Evolutionary conservation across 371 early-diverging fungal genomes (phyloP), one percentile per base, ranked within the genome.

Genomic region (Apophysomyces elegans): DNA sequence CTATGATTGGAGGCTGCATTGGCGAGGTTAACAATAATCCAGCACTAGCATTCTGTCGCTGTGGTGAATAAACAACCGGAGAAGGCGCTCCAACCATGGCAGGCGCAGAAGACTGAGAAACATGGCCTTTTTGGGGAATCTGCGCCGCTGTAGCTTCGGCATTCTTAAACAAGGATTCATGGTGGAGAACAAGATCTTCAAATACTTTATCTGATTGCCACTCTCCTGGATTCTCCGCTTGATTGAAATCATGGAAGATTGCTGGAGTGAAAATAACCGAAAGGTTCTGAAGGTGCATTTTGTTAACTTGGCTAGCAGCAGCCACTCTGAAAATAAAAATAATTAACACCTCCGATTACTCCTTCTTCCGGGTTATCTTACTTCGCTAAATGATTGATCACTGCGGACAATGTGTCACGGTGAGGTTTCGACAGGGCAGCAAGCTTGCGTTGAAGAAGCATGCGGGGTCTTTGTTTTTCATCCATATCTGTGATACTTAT

Each of bases 191-290:
- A 9, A 83, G 66, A 64, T 83, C 84, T 41, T 80, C 76, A 44
- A 83, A 61, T 9, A 83, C 78, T 18, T 66, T 71, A 45, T 79
- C 79, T 2, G 73, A 63, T 18, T 71, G 73, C 79, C 81, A 80
- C 66, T 83, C 84, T 13, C 77, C 78, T 2, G 69, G 69, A 16
- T 68, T 70, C 35, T 78, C 76, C 38, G 80, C 83, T 54, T 82
- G 83, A 61, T 84, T 84, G 21, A 80, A 81, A 35, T 87, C 88
- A 39, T 87, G 88, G 70, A 87, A 87, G 26, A 87, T 78, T 0
- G 85, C 85, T 0, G 88, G 88, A n/a, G 88, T 85, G 56, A 86
- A 87, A 26, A 87, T 79, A 54, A 86, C 71, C 0, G 83, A 80
- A 7, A 87, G 44, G 57, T 87, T 87, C 21, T 83, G 81, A 5